Conservation (phyloP, 352 stramenopile species). For the Phytophthora nicotianae region DNA sequence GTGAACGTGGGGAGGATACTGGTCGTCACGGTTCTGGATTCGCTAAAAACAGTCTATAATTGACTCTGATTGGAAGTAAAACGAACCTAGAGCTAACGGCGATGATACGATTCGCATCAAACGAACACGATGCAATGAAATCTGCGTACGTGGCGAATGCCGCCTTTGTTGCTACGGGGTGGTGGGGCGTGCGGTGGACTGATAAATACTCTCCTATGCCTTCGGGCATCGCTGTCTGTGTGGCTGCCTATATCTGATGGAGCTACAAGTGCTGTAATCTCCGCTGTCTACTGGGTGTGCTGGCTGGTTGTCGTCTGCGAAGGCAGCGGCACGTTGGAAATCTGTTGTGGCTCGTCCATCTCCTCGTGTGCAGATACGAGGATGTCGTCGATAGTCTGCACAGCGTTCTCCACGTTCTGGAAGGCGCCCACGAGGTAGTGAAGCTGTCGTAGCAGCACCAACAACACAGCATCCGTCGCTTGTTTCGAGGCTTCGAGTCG, state of each 20-base stretch:
- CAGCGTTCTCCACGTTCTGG: conserved; percentile 70
- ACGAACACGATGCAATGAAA: conserved; percentile 5
- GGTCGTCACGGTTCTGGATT: conserved; percentile 8
- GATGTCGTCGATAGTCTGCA: conserved; percentile 62
- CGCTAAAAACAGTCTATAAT: conserved; percentile 2
- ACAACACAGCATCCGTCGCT: conserved; percentile 42
- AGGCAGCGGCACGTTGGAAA: conserved; percentile 20
- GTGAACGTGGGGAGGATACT: background rate
- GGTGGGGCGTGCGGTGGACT: conserved; percentile 25
- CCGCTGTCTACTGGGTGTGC: conserved; percentile 32
- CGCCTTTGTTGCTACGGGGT: background rate
- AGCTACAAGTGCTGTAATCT: conserved; percentile 15
- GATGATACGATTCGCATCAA: background rate
- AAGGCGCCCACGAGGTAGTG: conserved; percentile 79
- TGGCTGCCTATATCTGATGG: conserved; percentile 26
- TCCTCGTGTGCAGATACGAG: conserved; percentile 53
- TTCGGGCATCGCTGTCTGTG: conserved; percentile 19
- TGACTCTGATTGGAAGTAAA: conserved; percentile 6
- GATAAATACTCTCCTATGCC: conserved; percentile 52
- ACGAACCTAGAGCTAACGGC: background rate
- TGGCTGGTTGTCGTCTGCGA: conserved; percentile 29
- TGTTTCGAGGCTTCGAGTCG: conserved; percentile 45
- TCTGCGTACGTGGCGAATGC: background rate
- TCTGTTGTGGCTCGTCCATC: conserved; percentile 27
- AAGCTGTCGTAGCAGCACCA: conserved; percentile 69